Percentiles rank a stretch among this genome's conserved stretches.
Conservation (phyloP, 2,329 filamentous ascomycete species). For the Talaromyces amestolkiae region DNA sequence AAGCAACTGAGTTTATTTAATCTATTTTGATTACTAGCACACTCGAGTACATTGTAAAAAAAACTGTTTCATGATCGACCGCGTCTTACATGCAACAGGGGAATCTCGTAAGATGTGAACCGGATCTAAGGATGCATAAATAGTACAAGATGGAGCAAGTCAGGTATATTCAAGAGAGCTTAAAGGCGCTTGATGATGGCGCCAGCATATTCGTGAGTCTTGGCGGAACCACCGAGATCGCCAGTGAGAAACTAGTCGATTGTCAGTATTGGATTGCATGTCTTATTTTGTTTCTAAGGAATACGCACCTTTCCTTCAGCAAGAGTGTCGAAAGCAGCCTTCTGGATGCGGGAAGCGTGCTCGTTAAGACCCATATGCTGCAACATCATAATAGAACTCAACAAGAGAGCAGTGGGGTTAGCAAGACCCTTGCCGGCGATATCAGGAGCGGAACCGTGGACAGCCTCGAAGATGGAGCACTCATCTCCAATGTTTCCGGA, state of each 20-base stretch:
- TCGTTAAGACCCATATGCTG: slow-evolving; percentile 91
- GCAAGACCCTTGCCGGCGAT: slow-evolving; percentile 94
- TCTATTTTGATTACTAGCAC: slow-evolving; percentile 19
- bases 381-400: slow-evolving; percentile 99
- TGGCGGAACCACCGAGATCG: slow-evolving; percentile 92
- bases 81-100: slow-evolving; percentile 33
- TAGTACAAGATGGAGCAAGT: slow-evolving; percentile 31
- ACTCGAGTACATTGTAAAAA: slow-evolving; percentile 25
- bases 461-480: slow-evolving; percentile 99
- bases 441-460: slow-evolving; percentile 95
- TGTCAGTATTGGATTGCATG: slow-evolving; percentile 19
- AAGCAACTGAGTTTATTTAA: not conserved
- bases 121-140: slow-evolving; percentile 30
- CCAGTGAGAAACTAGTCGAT: slow-evolving; percentile 69
- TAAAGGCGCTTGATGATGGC: slow-evolving; percentile 76
- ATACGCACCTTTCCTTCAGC: slow-evolving; percentile 80
- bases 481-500: slow-evolving; percentile 98
- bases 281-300: not conserved
- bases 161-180: slow-evolving; percentile 25
- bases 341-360: slow-evolving; percentile 85
- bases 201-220: slow-evolving; percentile 88
- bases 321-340: slow-evolving; percentile 90
- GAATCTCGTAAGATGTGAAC: slow-evolving; percentile 32
- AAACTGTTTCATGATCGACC: slow-evolving; percentile 13
- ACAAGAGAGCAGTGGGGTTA: slow-evolving; percentile 93